Conservation (phyloP, 2,329 filamentous ascomycete genomes). For the Pseudogymnoascus sp. region DNA sequence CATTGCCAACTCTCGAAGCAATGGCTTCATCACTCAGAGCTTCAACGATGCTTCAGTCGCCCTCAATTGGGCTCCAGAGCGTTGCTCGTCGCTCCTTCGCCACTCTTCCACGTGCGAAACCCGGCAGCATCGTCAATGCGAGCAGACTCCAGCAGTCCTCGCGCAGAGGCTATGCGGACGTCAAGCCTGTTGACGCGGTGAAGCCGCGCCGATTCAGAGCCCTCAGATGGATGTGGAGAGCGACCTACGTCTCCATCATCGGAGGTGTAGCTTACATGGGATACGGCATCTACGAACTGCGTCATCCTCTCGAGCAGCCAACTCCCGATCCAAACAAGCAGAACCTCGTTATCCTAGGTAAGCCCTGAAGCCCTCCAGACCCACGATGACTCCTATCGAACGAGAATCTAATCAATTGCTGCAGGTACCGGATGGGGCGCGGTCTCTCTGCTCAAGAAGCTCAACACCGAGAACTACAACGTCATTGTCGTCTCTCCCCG, state of each 20-base stretch:
- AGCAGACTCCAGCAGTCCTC: conserved; percentile 30
- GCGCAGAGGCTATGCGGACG: conserved; percentile 36
- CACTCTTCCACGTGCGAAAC: conserved; percentile 22
- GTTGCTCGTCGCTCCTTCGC: conserved; percentile 23
- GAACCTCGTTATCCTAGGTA: conserved; percentile 92
- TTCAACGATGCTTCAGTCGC: conserved; percentile 23
- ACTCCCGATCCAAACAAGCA: conserved; percentile 84
- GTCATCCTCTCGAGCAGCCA: conserved; percentile 72
- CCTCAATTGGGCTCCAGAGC: conserved; percentile 24
- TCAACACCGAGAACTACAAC: conserved; percentile 99
- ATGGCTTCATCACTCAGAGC: conserved; percentile 27
- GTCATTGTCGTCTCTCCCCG: conserved; percentile 94
- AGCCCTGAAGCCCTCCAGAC: conserved; percentile 19
- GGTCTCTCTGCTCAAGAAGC: conserved; percentile 93
- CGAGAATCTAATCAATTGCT: conserved; percentile 17
- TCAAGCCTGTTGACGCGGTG: conserved; percentile 13
- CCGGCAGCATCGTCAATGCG: conserved; percentile 19
- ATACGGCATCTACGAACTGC: conserved; percentile 75
- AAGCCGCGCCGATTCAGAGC: conserved; percentile 52
- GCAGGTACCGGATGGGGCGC: conserved; percentile 93
- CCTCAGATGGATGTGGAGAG: conserved; percentile 74
- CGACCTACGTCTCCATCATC: conserved; percentile 68
- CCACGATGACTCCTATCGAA: neutral
- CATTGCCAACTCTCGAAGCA: conserved; percentile 15
- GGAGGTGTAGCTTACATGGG: conserved; percentile 62